Evolutionary conservation across 805 yeast genomes (phyloP).

Genomic region (Candida stauntonica): DNA sequence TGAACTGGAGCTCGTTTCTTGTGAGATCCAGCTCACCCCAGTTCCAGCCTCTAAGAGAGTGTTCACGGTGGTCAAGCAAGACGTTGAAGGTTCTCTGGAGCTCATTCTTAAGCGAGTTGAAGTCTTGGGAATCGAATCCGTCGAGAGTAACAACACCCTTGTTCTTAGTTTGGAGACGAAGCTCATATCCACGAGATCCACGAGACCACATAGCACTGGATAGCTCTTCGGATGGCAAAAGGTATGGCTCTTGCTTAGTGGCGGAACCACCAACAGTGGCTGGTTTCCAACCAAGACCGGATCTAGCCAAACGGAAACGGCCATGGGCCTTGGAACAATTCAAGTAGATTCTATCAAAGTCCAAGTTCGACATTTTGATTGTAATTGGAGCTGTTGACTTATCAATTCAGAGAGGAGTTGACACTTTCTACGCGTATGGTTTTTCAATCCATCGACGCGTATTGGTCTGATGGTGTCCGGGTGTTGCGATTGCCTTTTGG

Average conservation of each 20-base stretch:
- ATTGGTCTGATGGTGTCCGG: neutral
- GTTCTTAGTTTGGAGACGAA: slow-evolving; percentile 84
- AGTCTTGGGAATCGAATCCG: slow-evolving; percentile 87
- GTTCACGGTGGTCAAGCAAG: slow-evolving; percentile 79
- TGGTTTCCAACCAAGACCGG: slow-evolving; percentile 98
- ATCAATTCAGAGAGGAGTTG: too few relatives aligned
- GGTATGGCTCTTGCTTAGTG: slow-evolving; percentile 64
- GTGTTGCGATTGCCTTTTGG: neutral
- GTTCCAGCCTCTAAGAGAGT: slow-evolving; percentile 96
- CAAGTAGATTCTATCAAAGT: slow-evolving; percentile 85
- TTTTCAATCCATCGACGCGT: neutral
- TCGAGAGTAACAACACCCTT: slow-evolving; percentile 83
- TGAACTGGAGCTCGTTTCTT: slow-evolving; percentile 83
- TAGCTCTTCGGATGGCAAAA: slow-evolving; percentile 83
- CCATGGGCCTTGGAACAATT: slow-evolving; percentile 84
- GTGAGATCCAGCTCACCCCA: slow-evolving; percentile 97
- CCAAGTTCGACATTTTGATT: slow-evolving; percentile 34
- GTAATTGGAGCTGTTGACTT: too few relatives aligned
- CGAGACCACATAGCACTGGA: slow-evolving; percentile 85
- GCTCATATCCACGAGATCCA: slow-evolving; percentile 87
- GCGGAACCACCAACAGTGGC: slow-evolving; percentile 45
- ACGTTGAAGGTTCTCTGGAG: slow-evolving; percentile 71
- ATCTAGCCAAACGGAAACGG: slow-evolving; percentile 88
- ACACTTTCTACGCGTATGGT: neutral
- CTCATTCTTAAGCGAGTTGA: slow-evolving; percentile 75